These are phyloP conservation scores for Fusarium sp. DNA, from an alignment of 2,329 filamentous ascomycete species.

Conservation along the genomic window DNA sequence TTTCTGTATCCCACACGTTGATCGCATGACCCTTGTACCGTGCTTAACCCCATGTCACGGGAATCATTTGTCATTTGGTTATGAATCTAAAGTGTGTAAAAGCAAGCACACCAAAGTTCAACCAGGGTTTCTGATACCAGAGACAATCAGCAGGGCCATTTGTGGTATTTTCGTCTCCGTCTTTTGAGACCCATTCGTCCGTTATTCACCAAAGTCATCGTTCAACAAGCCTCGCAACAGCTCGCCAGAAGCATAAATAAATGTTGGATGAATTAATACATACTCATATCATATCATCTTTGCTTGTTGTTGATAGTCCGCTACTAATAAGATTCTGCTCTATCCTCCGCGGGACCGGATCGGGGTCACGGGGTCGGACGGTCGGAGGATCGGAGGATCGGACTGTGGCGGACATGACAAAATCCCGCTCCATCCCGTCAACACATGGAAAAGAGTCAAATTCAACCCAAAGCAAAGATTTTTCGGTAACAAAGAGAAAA, in stretches of 20 bases:
- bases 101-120: neutral
- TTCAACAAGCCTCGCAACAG: neutral
- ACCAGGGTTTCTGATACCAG: neutral
- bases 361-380: slow-evolving; percentile 6
- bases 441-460: neutral
- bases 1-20: neutral
- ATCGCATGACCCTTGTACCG: neutral
- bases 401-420: slow-evolving; percentile 1
- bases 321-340: neutral
- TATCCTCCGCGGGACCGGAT: neutral
- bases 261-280: neutral
- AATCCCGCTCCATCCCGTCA: neutral
- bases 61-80: too few species aligned
- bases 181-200: neutral
- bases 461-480: neutral
- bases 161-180: neutral
- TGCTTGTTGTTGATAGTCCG: neutral
- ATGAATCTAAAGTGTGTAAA: neutral
- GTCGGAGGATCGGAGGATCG: slow-evolving; percentile 15
- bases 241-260: neutral
- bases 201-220: neutral
- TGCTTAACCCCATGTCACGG: neutral
- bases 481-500: neutral
- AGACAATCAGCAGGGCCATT: neutral
- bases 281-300: neutral